These are phyloP conservation scores for Aegle marmelos DNA, from an alignment of 345 rosid species.

Conservation along the genomic window DNA sequence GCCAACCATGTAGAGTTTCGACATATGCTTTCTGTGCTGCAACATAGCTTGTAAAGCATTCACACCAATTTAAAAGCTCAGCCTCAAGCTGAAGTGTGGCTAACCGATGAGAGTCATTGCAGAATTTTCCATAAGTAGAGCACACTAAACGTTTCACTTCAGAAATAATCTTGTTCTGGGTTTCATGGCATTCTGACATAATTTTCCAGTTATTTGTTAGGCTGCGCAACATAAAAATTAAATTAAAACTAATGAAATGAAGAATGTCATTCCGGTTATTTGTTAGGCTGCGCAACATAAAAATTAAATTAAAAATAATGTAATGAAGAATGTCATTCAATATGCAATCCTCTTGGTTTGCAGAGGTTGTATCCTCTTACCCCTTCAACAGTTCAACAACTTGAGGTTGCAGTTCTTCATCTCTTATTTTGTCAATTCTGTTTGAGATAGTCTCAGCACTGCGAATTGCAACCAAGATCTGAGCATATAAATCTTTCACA, in stretches of 20 bases:
- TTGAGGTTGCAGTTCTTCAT: constrained; percentile 71
- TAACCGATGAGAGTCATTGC: constrained; percentile 62
- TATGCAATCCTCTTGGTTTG: neutral
- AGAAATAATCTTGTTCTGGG: constrained; percentile 55
- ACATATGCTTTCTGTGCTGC: constrained; percentile 58
- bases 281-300: constrained; percentile 40
- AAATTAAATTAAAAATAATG: constrained; percentile 14
- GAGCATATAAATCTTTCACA: constrained; percentile 61
- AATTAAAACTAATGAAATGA: constrained; percentile 14
- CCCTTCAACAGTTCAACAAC: constrained; percentile 63
- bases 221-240: constrained; percentile 32
- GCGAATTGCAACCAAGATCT: constrained; percentile 66
- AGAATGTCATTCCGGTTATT: constrained; percentile 54
- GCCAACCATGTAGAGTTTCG: constrained; percentile 57
- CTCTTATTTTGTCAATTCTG: constrained; percentile 59
- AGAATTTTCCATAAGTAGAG: constrained; percentile 49
- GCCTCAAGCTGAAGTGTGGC: constrained; percentile 81
- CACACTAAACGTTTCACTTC: constrained; percentile 61
- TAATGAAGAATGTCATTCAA: neutral
- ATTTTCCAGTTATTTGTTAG: constrained; percentile 56
- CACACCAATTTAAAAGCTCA: constrained; percentile 60
- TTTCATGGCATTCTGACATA: constrained; percentile 70
- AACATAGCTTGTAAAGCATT: constrained; percentile 47
- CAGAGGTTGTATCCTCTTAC: constrained; percentile 34
- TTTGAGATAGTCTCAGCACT: constrained; percentile 68